These are phyloP conservation scores for Penicillium cinerascens DNA, from an alignment of 495 filamentous ascomycete genomes.

Conservation along the genomic window DNA sequence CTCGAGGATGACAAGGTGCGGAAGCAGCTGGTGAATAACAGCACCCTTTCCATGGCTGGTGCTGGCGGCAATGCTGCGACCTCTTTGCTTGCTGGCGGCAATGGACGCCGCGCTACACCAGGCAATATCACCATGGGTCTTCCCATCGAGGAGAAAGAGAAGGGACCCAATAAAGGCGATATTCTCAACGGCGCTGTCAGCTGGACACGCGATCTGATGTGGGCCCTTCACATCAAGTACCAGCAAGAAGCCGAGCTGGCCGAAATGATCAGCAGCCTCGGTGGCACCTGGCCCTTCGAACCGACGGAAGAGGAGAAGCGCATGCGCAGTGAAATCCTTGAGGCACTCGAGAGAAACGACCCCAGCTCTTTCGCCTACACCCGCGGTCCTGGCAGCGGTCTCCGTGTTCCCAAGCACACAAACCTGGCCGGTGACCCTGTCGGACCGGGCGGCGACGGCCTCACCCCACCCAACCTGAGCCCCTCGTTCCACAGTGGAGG, in stretches of 20 bases:
- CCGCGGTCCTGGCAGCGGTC: constrained; percentile 74
- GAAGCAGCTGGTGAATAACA: constrained; percentile 89
- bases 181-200: constrained; percentile 95
- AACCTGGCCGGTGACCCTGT: constrained; percentile 81
- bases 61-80: constrained; percentile 71
- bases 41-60: constrained; percentile 76
- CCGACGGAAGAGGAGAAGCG: constrained; percentile 88
- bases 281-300: constrained; percentile 74
- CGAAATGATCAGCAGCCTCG: constrained; percentile 65
- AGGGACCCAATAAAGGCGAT: constrained; percentile 97
- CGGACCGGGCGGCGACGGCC: constrained; percentile 35
- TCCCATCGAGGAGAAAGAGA: constrained; percentile 94
- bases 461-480: constrained; percentile 64
- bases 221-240: constrained; percentile 81
- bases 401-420: constrained; percentile 90
- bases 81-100: constrained; percentile 81
- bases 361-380: constrained; percentile 73
- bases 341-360: constrained; percentile 76
- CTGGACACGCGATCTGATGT: constrained; percentile 98
- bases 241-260: constrained; percentile 83
- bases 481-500: constrained; percentile 63
- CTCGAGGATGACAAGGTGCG: constrained; percentile 96
- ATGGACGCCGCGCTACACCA: constrained; percentile 72
- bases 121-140: constrained; percentile 89
- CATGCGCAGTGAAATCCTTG: constrained; percentile 88